Conservation (phyloP, 257 asterid genomes). For the Lantana camara region DNA sequence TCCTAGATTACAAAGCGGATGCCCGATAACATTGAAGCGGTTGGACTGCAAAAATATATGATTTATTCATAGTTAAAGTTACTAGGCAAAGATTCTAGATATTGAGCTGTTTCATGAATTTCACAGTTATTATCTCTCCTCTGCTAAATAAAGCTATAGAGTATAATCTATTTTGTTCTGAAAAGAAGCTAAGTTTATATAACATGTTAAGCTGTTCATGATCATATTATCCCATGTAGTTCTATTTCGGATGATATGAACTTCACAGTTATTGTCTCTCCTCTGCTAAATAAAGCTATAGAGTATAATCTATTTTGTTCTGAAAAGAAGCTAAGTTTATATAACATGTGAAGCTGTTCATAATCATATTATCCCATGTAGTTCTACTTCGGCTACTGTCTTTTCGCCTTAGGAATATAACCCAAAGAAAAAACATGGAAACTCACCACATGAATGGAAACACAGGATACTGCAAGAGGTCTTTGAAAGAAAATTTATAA, state of each 20-base stretch:
- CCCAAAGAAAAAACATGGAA: background rate
- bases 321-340: background rate
- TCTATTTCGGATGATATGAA: background rate
- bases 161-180: background rate
- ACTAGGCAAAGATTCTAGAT: background rate
- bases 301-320: background rate
- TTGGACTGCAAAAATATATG: slow-evolving; percentile 13
- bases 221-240: background rate
- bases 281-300: background rate
- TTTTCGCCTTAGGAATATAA: background rate
- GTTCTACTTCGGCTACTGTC: background rate
- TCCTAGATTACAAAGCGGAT: slow-evolving; percentile 64
- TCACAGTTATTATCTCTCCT: background rate
- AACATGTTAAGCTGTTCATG: background rate
- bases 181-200: background rate
- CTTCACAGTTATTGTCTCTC: background rate
- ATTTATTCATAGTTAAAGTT: background rate
- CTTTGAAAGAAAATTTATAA: background rate
- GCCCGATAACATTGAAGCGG: slow-evolving; percentile 53
- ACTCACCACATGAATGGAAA: background rate
- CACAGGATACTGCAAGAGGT: background rate
- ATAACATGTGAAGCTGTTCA: background rate
- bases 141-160: background rate
- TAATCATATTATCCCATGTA: background rate
- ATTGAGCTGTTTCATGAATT: background rate